Conservation (phyloP, 2,329 filamentous ascomycete genomes). For the Claviceps spartinae region DNA sequence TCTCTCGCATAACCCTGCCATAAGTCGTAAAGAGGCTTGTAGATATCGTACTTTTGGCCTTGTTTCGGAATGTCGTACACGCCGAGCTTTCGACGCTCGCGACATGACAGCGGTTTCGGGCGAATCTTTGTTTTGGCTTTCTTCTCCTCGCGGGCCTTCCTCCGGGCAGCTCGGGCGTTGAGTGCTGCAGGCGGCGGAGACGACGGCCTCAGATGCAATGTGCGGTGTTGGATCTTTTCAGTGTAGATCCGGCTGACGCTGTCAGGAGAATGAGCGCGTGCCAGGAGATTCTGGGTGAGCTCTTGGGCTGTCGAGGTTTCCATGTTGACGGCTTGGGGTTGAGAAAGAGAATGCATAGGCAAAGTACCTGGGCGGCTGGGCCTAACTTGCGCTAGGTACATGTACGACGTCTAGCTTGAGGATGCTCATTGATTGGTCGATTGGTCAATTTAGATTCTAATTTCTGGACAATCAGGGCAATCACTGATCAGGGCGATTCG, state of each 20-base stretch:
- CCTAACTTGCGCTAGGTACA: too few species aligned
- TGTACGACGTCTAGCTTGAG: too few species aligned
- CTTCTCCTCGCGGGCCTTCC: conserved; percentile 31
- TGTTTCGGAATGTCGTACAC: conserved; percentile 61
- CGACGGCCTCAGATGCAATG: conserved; percentile 64
- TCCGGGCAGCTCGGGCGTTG: conserved; percentile 43
- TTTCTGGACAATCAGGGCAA: too few species aligned
- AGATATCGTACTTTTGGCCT: conserved; percentile 53
- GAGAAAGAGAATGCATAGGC: not conserved
- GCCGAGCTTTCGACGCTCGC: conserved; percentile 58
- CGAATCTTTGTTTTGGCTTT: conserved; percentile 35
- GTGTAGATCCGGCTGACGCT: conserved; percentile 58
- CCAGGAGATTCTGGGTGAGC: conserved; percentile 52
- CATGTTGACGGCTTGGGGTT: conserved; percentile 16
- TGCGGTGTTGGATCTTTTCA: conserved; percentile 72
- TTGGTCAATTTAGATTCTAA: too few species aligned
- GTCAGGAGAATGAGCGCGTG: conserved; percentile 65
- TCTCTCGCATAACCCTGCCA: conserved; percentile 83
- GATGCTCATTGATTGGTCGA: not conserved
- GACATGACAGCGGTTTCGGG: conserved; percentile 61
- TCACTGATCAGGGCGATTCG: not conserved
- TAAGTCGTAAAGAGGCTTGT: conserved; percentile 60
- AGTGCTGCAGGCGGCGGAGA: conserved; percentile 45
- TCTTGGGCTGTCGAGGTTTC: conserved; percentile 18
- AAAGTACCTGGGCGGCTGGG: too few species aligned